phyloP scores from a whole-genome alignment of 306 rosid species.

The Myrica gale region DNA sequence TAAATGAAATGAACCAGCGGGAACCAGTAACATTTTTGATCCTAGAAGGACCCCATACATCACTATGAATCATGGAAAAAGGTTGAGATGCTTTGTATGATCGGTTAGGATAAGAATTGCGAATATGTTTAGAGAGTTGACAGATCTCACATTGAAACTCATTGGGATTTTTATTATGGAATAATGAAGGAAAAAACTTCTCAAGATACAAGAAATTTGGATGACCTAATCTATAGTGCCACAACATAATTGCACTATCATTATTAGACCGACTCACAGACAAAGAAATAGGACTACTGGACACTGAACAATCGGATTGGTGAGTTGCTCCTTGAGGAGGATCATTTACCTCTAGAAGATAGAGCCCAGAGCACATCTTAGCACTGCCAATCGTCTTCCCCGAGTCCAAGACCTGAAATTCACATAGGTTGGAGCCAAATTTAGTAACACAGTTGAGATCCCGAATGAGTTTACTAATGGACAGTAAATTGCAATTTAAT shows the following conservation, averaged over 20 bases:
- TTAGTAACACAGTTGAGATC: neutral
- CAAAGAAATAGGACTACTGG: no score
- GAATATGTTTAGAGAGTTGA: no score
- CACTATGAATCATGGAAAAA: neutral
- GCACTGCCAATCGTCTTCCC: neutral
- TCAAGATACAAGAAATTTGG: no score
- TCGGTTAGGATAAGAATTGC: neutral
- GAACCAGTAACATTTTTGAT: neutral
- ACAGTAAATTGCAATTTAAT: neutral
- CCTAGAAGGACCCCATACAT: neutral
- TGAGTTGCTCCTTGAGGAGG: neutral
- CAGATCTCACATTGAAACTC: no score
- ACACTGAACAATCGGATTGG: no score
- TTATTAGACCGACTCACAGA: no score
- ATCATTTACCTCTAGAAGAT: neutral
- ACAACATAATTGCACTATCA: constrained; percentile 4
- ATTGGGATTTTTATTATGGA: no score
- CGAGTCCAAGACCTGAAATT: constrained; percentile 11
- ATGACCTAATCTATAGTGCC: no score
- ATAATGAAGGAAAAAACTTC: no score
- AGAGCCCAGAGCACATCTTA: neutral
- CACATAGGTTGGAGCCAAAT: neutral
- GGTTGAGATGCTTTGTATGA: neutral
- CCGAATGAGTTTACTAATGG: neutral
- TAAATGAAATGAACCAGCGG: constrained; percentile 5